phyloP scores from a whole-genome alignment of 2,329 filamentous ascomycete species.

The Colletotrichum abscissum region DNA sequence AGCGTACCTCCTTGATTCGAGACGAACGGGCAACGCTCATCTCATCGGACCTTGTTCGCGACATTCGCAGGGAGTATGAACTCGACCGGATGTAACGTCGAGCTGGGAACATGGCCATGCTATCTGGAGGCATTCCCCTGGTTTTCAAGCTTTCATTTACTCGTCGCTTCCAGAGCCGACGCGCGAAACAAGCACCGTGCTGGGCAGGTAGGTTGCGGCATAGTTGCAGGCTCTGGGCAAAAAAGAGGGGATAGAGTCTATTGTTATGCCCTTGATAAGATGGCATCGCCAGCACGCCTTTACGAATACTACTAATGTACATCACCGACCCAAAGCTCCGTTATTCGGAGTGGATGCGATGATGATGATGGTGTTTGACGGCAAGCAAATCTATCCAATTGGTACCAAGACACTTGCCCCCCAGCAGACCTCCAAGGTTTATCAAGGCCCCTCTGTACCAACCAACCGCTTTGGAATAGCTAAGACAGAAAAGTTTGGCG shows the following conservation, averaged over 20 bases:
- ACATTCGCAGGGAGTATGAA: conserved; percentile 7
- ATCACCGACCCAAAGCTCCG: conserved; percentile 8
- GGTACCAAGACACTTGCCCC: background rate
- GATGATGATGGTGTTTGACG: background rate
- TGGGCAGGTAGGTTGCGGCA: background rate
- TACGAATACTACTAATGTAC: background rate
- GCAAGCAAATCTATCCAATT: background rate
- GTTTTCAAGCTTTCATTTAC: conserved; percentile 6
- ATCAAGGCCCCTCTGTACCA: background rate
- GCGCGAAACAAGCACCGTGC: background rate
- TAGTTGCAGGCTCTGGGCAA: background rate
- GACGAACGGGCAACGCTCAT: conserved; percentile 32
- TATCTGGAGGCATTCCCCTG: background rate
- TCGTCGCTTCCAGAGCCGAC: conserved; percentile 12
- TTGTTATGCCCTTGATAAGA: conserved; percentile 9
- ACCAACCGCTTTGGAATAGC: background rate
- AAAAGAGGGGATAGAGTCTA: background rate
- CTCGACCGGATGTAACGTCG: conserved; percentile 29
- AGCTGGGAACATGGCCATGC: conserved; percentile 5
- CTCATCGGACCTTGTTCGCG: conserved; percentile 23
- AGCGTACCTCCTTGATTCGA: conserved; percentile 18
- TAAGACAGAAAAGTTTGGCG: background rate
- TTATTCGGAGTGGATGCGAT: background rate
- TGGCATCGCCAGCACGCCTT: conserved; percentile 20
- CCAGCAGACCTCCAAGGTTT: background rate